Conservation (phyloP, 331 rosid species). For the Quercus lobata region DNA sequence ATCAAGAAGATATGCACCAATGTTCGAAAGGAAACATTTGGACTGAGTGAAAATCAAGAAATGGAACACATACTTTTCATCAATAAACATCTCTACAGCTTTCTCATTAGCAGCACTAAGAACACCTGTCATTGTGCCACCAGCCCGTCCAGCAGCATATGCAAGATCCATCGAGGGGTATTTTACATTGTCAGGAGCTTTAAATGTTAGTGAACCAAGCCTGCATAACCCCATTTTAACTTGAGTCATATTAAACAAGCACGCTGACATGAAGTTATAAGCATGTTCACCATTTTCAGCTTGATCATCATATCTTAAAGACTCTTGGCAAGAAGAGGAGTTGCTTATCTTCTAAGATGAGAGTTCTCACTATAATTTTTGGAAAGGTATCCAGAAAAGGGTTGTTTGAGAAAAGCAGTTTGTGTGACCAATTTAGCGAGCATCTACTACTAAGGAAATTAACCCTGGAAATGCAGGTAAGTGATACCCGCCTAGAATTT, state of each 20-base stretch:
- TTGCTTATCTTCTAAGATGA: background rate
- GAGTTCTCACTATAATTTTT: background rate
- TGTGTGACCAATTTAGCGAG: background rate
- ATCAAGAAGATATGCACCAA: background rate
- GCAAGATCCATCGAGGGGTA: slow-evolving; percentile 92
- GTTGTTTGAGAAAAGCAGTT: background rate
- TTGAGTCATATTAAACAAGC: slow-evolving; percentile 7
- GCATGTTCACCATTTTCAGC: background rate
- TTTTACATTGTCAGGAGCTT: slow-evolving; percentile 74
- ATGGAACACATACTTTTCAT: slow-evolving; percentile 58
- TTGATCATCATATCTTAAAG: background rate
- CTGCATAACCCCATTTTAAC: slow-evolving; percentile 43
- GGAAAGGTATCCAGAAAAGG: background rate
- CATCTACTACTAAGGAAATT: background rate
- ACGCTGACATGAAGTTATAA: background rate
- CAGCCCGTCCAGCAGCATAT: slow-evolving; percentile 89
- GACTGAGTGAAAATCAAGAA: background rate
- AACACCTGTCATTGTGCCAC: slow-evolving; percentile 97
- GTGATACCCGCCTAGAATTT: background rate
- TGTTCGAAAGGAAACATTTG: background rate
- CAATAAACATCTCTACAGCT: slow-evolving; percentile 88
- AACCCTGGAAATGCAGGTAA: background rate
- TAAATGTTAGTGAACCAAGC: slow-evolving; percentile 85
- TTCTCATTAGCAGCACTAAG: slow-evolving; percentile 97
- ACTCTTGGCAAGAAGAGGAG: background rate